Evolutionary conservation across 2,329 filamentous ascomycete species (phyloP).

Genomic region (Colletotrichum higginsianum): DNA sequence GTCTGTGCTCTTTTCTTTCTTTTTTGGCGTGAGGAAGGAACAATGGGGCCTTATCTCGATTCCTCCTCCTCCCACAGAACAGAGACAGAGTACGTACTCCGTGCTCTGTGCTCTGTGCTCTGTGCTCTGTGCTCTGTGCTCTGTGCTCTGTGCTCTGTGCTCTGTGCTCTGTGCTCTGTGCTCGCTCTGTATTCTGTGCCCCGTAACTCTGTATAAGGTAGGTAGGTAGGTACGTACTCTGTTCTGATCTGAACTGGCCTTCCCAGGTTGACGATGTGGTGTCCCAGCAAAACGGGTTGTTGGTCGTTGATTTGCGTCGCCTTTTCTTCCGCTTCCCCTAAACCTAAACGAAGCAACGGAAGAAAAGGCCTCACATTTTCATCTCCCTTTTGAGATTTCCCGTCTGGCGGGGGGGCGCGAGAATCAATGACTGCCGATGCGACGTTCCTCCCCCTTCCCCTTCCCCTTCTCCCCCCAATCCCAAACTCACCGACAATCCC

Average conservation of each 20-base stretch:
- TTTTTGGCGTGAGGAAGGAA: neutral
- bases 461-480: conserved; percentile 9
- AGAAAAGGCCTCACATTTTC: conserved; percentile 1
- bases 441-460: conserved; percentile 1
- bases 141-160: neutral
- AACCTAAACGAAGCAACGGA: neutral
- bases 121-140: neutral
- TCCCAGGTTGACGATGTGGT: neutral
- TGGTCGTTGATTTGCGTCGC: neutral
- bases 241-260: too few relatives aligned
- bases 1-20: conserved; percentile 26
- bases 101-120: neutral
- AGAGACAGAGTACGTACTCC: too few relatives aligned
- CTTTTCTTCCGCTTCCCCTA: neutral
- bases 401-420: neutral
- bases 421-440: conserved; percentile 25
- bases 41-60: conserved; percentile 35
- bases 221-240: neutral
- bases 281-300: conserved; percentile 21
- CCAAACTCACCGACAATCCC: conserved; percentile 40
- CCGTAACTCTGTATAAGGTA: too few relatives aligned
- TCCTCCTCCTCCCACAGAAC: conserved; percentile 16
- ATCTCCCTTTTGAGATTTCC: neutral
- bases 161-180: neutral
- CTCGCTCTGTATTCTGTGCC: neutral